Evolutionary conservation across 2,329 filamentous ascomycete genomes (phyloP).

Genomic region (Phaeosphaeriaceae sp.): DNA sequence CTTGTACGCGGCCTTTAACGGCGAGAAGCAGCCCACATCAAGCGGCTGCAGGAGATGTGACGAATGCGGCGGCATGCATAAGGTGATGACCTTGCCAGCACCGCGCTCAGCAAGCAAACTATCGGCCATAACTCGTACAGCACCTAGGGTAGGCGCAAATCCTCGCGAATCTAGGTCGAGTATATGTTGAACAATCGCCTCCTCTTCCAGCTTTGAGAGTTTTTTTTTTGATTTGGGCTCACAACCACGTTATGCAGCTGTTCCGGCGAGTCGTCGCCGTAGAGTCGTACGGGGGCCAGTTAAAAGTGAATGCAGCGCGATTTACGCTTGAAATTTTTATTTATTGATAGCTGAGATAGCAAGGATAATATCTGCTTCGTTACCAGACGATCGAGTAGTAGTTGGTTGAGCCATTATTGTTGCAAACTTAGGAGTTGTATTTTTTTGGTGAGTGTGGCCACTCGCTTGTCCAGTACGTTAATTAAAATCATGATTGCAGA

Average conservation of each 20-base stretch:
- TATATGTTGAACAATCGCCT: slow-evolving; percentile 11
- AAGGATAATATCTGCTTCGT: too few relatives aligned
- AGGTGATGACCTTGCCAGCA: not conserved
- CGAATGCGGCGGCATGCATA: slow-evolving; percentile 41
- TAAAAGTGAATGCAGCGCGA: slow-evolving; percentile 6
- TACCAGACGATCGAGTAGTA: too few relatives aligned
- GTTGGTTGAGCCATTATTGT: too few relatives aligned
- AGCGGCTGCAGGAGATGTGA: slow-evolving; percentile 19
- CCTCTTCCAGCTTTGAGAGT: slow-evolving; percentile 8
- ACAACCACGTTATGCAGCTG: not conserved
- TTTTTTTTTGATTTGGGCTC: slow-evolving; percentile 12
- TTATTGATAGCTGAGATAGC: too few relatives aligned
- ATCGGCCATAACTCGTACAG: slow-evolving; percentile 4
- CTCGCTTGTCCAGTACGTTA: too few relatives aligned
- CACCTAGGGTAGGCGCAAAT: slow-evolving; percentile 2
- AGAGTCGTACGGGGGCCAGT: slow-evolving; percentile 3
- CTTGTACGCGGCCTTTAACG: slow-evolving; percentile 7
- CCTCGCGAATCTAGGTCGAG: slow-evolving; percentile 5
- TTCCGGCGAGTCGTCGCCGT: not conserved
- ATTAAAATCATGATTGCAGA: too few relatives aligned
- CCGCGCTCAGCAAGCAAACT: not conserved
- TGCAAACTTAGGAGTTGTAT: too few relatives aligned
- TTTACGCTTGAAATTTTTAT: not conserved
- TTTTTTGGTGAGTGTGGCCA: too few relatives aligned
- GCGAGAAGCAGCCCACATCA: slow-evolving; percentile 20